phyloP scores from a whole-genome alignment of 495 filamentous ascomycete genomes.

The Xylaria grammica region DNA sequence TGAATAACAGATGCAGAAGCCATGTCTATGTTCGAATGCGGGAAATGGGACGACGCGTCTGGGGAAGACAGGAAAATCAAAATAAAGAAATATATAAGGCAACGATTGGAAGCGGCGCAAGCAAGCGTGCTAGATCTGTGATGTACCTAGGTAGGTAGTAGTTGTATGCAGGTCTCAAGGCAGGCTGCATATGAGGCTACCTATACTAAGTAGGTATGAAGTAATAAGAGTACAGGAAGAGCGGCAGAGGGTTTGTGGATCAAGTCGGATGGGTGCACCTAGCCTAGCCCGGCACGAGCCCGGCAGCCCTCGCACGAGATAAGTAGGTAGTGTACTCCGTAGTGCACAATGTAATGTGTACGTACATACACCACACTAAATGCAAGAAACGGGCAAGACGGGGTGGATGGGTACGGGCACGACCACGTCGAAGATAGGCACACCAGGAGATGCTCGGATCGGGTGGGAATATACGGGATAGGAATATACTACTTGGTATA shows the following conservation, averaged over 20 bases:
- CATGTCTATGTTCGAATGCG: slow-evolving; percentile 6
- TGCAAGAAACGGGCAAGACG: no score
- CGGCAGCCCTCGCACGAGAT: slow-evolving; percentile 29
- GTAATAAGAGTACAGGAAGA: slow-evolving; percentile 17
- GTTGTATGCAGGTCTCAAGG: slow-evolving; percentile 30
- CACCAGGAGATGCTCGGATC: no score
- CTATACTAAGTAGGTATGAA: slow-evolving; percentile 16
- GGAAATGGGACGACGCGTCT: slow-evolving; percentile 13
- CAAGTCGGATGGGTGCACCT: slow-evolving; percentile 10
- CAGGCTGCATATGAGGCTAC: slow-evolving; percentile 30
- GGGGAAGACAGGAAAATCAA: neutral
- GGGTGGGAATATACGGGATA: neutral
- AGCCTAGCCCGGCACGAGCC: slow-evolving; percentile 9
- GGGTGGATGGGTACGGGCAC: no score
- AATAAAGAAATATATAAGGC: slow-evolving; percentile 1
- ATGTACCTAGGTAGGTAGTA: slow-evolving; percentile 17
- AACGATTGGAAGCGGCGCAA: no score
- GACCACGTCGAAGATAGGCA: no score
- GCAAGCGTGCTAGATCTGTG: slow-evolving; percentile 13
- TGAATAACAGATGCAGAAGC: neutral
- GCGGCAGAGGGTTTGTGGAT: slow-evolving; percentile 26
- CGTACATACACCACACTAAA: no score
- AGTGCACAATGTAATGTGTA: no score
- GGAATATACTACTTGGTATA: no score
- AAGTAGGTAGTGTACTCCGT: neutral